Evolutionary conservation across 257 asterid genomes (phyloP), one percentile per base, ranked within the genome.

Genomic region (Asclepias syriaca): DNA sequence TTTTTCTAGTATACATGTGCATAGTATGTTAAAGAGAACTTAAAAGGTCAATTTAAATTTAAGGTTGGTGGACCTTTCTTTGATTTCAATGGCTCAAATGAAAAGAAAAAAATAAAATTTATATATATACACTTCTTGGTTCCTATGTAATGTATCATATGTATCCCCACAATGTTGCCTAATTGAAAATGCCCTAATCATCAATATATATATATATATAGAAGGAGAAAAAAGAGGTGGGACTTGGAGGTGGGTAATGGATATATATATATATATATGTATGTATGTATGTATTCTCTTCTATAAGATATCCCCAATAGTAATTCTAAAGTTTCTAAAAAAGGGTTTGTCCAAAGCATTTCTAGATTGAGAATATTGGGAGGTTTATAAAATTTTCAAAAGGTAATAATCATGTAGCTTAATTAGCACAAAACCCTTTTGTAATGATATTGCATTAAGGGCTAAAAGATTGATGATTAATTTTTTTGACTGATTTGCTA

Each of bases 21-120:
- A 73, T 61, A 57, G 10, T 8, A 63, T 64, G 55, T 55, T 74
- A 72, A 72, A 34, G 58, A 73, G 67, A 57, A 39, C 32, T 40
- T 53, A 37, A 63, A 63, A 67, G 55, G 48, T 75, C 64, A 53
- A 22, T 72, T 6, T 18, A 6, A 40, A 40, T 40, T 40, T 40
- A 61, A 32, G 32, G 11, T 34, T 43, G 64, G 77, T 72, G 75
- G 69, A 75, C 74, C 70, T 58, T 6, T 66, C 37, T 55, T 70
- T 48, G 65, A 67, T 58, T 53, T 12, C 51, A 6, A 55, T 69
- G 73, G 66, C 65, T 49, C 56, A 49, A 29, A 27, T 22, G 2
- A 24, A 60, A 16, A 3, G 14, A 8, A 16, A 34, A n/a, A n/a
- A n/a, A n/a, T n/a, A n/a, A n/a, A n/a, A n/a, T n/a, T n/a, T n/a